Percentiles rank a stretch among this genome's conserved stretches.
These are phyloP conservation scores for Poa annua DNA, from an alignment of 176 grass and related monocot genomes.

Conservation along the genomic window DNA sequence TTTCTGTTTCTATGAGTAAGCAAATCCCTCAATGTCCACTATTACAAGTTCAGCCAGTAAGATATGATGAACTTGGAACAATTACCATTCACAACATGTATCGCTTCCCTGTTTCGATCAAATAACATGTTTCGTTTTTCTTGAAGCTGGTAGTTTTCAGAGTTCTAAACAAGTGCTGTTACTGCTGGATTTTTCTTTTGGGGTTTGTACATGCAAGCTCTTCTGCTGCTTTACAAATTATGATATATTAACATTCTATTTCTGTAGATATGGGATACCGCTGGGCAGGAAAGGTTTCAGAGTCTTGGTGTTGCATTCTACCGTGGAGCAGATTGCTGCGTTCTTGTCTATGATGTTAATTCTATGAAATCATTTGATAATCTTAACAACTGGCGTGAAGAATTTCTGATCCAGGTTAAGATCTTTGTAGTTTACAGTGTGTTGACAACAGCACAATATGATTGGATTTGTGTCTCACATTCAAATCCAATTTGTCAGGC, in stretches of 20 bases:
- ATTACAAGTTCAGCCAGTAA: constrained; percentile 14
- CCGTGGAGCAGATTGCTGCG: constrained; percentile 85
- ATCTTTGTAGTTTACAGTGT: not conserved
- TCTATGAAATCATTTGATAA: constrained; percentile 91
- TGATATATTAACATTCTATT: constrained; percentile 1
- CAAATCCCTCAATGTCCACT: not conserved
- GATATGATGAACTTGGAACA: not conserved
- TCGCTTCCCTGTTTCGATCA: not conserved
- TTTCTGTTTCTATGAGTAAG: constrained; percentile 5
- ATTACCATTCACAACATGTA: constrained; percentile 10
- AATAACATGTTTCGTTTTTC: not conserved
- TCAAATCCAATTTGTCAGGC: constrained; percentile 47
- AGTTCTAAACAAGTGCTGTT: constrained; percentile 1
- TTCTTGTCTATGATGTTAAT: constrained; percentile 91
- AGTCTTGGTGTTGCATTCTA: constrained; percentile 94
- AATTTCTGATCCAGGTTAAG: constrained; percentile 90
- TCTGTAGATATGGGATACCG: constrained; percentile 87
- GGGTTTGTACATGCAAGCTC: not conserved
- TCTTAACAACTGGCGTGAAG: constrained; percentile 88
- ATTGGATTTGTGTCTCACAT: constrained; percentile 34
- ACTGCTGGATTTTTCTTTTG: not conserved
- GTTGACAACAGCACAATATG: not conserved
- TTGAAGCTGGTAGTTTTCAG: not conserved
- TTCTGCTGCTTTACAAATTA: constrained; percentile 5
- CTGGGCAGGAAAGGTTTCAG: constrained; percentile 87